phyloP scores from a whole-genome alignment of 768 basidiomycete species.

The Suillus cothurnatus region DNA sequence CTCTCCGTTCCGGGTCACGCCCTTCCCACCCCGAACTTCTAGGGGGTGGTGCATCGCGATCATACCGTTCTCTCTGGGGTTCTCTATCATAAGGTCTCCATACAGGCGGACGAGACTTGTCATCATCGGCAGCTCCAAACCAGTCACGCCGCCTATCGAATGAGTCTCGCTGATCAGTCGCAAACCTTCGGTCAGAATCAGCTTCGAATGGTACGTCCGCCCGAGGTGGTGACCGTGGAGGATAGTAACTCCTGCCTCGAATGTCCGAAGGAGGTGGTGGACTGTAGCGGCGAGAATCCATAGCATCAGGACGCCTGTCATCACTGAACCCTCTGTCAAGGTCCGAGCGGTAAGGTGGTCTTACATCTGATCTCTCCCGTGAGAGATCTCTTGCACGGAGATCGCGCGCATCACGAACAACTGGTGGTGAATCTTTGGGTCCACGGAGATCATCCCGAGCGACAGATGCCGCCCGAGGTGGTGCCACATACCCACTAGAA shows the following conservation, averaged over 20 bases:
- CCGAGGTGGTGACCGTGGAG: slow-evolving; percentile 33
- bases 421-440: slow-evolving; percentile 24
- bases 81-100: slow-evolving; percentile 40
- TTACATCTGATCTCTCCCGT: slow-evolving; percentile 36
- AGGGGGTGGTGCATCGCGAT: slow-evolving; percentile 32
- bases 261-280: slow-evolving; percentile 38
- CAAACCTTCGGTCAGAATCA: slow-evolving; percentile 37
- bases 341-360: slow-evolving; percentile 41
- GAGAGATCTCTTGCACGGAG: slow-evolving; percentile 37
- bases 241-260: slow-evolving; percentile 35
- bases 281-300: slow-evolving; percentile 36
- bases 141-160: slow-evolving; percentile 34
- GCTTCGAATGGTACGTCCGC: slow-evolving; percentile 32
- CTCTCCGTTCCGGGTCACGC: slow-evolving; percentile 14
- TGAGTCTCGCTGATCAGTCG: slow-evolving; percentile 31
- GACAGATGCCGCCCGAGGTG: slow-evolving; percentile 26
- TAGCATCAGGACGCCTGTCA: slow-evolving; percentile 38
- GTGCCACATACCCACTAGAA: slow-evolving; percentile 15
- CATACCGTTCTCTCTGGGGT: slow-evolving; percentile 40
- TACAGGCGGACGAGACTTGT: slow-evolving; percentile 35
- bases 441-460: slow-evolving; percentile 37
- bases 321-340: slow-evolving; percentile 37
- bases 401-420: slow-evolving; percentile 28
- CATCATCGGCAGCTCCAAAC: slow-evolving; percentile 41
- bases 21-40: slow-evolving; percentile 16